Percentiles rank a stretch among this genome's conserved stretches.
Conservation (phyloP, 2,329 filamentous ascomycete species). For the Hypoxylon sp. region DNA sequence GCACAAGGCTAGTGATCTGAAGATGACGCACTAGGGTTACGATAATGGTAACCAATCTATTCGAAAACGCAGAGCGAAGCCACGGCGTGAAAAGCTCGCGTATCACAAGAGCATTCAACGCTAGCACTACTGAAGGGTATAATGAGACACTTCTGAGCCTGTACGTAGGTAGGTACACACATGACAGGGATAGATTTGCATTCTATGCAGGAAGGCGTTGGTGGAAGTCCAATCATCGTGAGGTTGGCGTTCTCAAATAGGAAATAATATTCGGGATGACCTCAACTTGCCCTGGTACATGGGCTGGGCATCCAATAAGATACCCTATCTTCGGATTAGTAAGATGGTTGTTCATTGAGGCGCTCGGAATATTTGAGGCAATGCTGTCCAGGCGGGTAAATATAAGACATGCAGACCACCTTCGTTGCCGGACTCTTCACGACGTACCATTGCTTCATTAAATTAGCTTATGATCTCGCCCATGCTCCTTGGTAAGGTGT, state of each 20-base stretch:
- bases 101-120: neutral
- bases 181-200: constrained; percentile 1
- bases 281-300: neutral
- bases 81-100: neutral
- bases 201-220: constrained; percentile 1
- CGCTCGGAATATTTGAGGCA: neutral
- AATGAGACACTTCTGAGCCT: neutral
- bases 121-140: neutral
- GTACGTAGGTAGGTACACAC: neutral
- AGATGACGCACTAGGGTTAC: neutral
- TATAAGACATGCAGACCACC: no score
- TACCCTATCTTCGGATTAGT: neutral
- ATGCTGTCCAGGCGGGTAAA: no score
- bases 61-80: neutral
- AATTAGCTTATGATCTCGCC: no score
- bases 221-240: constrained; percentile 8
- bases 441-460: no score
- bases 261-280: neutral
- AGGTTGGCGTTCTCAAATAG: constrained; percentile 3
- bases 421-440: no score
- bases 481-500: no score
- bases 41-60: neutral
- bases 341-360: neutral
- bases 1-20: neutral
- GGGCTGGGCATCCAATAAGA: neutral